phyloP scores from a whole-genome alignment of 805 yeast genomes.

The Tetrapisispora namnaoensis region DNA sequence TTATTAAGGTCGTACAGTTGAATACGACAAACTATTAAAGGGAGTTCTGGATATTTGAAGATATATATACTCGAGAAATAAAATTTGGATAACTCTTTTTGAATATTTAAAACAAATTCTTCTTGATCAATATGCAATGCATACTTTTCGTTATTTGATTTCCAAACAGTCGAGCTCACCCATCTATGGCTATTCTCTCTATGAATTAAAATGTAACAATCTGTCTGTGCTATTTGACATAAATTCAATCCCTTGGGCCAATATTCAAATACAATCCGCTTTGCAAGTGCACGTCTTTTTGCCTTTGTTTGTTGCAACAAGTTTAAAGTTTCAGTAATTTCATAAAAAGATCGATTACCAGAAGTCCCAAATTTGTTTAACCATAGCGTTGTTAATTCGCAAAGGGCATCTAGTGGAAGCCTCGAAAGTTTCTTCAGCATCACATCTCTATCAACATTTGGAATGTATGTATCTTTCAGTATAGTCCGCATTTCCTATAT shows the following conservation, averaged over 20 bases:
- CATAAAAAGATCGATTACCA: neutral
- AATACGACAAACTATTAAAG: slow-evolving; percentile 50
- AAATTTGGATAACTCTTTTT: slow-evolving; percentile 39
- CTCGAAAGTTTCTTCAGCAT: slow-evolving; percentile 13
- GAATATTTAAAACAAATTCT: slow-evolving; percentile 39
- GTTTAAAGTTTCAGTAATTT: slow-evolving; percentile 5
- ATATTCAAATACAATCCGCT: slow-evolving; percentile 10
- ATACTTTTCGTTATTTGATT: slow-evolving; percentile 21
- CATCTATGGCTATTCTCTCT: slow-evolving; percentile 37
- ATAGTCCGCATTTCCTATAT: neutral
- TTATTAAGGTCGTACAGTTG: slow-evolving; percentile 52
- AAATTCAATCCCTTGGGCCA: slow-evolving; percentile 22
- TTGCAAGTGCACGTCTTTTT: slow-evolving; percentile 9
- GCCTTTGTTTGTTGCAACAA: slow-evolving; percentile 7
- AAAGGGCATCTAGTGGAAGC: slow-evolving; percentile 12
- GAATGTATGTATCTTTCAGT: slow-evolving; percentile 13
- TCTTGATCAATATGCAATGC: slow-evolving; percentile 37
- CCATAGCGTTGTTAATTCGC: slow-evolving; percentile 20
- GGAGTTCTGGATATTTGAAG: slow-evolving; percentile 53
- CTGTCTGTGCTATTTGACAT: slow-evolving; percentile 60
- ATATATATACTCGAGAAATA: slow-evolving; percentile 57
- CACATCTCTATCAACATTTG: slow-evolving; percentile 8
- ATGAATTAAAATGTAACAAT: slow-evolving; percentile 54
- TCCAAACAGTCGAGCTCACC: slow-evolving; percentile 26
- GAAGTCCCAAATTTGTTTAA: slow-evolving; percentile 10